Evolutionary conservation across 2,329 filamentous ascomycete species (phyloP).

Genomic region (Xylariaceae sp.): DNA sequence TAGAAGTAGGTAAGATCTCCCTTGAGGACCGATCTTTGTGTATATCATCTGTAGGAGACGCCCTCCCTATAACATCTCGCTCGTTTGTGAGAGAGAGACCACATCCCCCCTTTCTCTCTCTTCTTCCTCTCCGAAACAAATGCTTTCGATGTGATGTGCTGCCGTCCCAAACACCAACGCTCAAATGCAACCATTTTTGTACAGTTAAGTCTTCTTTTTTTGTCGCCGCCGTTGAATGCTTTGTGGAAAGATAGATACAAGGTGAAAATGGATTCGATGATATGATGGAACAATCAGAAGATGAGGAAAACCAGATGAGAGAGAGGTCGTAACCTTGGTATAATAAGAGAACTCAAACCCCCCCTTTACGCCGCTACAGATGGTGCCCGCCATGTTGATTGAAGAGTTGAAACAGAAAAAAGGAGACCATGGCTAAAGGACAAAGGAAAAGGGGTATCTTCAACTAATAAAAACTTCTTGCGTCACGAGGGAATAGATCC

Average conservation of each 20-base stretch:
- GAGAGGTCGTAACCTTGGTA: no score
- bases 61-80: background rate
- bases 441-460: constrained; percentile 20
- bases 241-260: background rate
- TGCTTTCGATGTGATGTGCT: constrained; percentile 2
- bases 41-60: background rate
- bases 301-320: no score
- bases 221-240: background rate
- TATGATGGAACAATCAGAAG: background rate
- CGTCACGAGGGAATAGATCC: constrained; percentile 53
- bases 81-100: background rate
- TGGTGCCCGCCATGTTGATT: background rate
- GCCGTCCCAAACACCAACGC: constrained; percentile 9
- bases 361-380: background rate
- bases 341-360: no score
- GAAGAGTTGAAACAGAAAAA: constrained; percentile 9
- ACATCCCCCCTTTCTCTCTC: background rate
- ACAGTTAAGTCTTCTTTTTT: background rate
- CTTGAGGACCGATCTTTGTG: background rate
- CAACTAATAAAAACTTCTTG: constrained; percentile 46
- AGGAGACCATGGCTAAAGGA: background rate
- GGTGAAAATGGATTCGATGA: background rate
- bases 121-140: background rate
- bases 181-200: constrained; percentile 14
- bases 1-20: background rate